Evolutionary conservation across 164 flowering plant genomes (phyloP), one percentile per base, ranked within the genome.

Genomic region (Cinnamomum micranthum): DNA sequence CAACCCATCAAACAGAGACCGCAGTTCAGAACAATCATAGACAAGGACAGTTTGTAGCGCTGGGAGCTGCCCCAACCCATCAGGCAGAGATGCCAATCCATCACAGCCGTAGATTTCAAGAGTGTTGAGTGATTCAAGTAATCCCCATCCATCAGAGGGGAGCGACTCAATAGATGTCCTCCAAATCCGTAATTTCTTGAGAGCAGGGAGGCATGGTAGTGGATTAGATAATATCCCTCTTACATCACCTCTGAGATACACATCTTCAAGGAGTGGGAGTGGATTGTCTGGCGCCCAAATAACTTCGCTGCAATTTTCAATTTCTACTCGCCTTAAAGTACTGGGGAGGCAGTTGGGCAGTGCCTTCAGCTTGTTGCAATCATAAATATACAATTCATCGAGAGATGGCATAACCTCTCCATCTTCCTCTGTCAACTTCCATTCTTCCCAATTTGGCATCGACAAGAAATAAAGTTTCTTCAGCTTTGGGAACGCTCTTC

Each of bases 371-470:
- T 35, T 69, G 28, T 35, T 23, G 52, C 52, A 69, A 10, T 2
- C 0, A 35, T 0, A 0, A 69, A 69, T 25, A 2, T 0, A 0
- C n/a, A 69, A 69, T 27, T n/a, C 13, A 22, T 35, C 50, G 52
- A 69, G 71, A 69, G 17, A 35, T 7, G 71, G 71, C 71, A 69
- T 69, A 7, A 35, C 71, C 59, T 52, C 19, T 52, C 52, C 25
- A 41, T 69, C 71, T 6, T 35, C 71, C 31, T 35, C 7, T 35
- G 12, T 35, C 71, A 69, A 35, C 64, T 71, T 33, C 73, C 73
- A 71, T 51, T 71, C 64, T 31, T 71, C 73, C 73, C 60, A 71
- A 3, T 23, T 71, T 6, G 50, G 1, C 47, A 71, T 71, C 1
- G 0, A 17, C 0, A 0, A 0, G 64, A 71, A 50, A 47, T 0